Conservation (phyloP, 2,329 filamentous ascomycete genomes). For the Diaporthe sp. region DNA sequence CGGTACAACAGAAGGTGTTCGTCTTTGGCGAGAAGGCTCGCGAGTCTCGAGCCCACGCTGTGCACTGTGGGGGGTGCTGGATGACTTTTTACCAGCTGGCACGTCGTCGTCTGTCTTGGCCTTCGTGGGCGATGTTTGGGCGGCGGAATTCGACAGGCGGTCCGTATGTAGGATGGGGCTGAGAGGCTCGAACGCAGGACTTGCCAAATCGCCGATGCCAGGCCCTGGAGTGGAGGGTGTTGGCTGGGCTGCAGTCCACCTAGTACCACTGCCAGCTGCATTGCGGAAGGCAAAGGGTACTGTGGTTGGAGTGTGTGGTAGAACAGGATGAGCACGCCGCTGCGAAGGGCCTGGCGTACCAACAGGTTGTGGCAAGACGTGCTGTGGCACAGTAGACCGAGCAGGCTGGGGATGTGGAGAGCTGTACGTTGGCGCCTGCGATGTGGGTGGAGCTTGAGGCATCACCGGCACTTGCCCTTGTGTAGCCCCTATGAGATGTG, state of each 20-base stretch:
- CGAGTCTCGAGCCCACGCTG: conserved; percentile 50
- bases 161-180: conserved; percentile 65
- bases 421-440: conserved; percentile 41
- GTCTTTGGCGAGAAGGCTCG: conserved; percentile 43
- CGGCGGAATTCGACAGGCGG: conserved; percentile 51
- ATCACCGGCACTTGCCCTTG: conserved; percentile 28
- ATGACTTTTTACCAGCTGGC: conserved; percentile 42
- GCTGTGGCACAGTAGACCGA: conserved; percentile 34
- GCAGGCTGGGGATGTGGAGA: conserved; percentile 44
- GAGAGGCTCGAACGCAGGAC: conserved; percentile 71
- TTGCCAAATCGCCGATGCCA: conserved; percentile 58
- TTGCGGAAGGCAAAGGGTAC: conserved; percentile 37
- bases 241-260: conserved; percentile 68
- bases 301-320: conserved; percentile 45
- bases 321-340: conserved; percentile 34
- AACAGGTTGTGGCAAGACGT: conserved; percentile 35
- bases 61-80: conserved; percentile 49
- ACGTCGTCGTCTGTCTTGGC: conserved; percentile 50
- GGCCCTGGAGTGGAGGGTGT: conserved; percentile 70
- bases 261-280: conserved; percentile 62
- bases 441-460: conserved; percentile 25
- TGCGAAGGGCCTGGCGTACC: conserved; percentile 31
- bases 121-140: conserved; percentile 53
- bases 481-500: not conserved
- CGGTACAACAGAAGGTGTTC: conserved; percentile 40